Percentiles rank a stretch among this genome's conserved stretches.
These are phyloP conservation scores for Suhomyces xylopsoci DNA, from an alignment of 805 yeast species.

Conservation along the genomic window DNA sequence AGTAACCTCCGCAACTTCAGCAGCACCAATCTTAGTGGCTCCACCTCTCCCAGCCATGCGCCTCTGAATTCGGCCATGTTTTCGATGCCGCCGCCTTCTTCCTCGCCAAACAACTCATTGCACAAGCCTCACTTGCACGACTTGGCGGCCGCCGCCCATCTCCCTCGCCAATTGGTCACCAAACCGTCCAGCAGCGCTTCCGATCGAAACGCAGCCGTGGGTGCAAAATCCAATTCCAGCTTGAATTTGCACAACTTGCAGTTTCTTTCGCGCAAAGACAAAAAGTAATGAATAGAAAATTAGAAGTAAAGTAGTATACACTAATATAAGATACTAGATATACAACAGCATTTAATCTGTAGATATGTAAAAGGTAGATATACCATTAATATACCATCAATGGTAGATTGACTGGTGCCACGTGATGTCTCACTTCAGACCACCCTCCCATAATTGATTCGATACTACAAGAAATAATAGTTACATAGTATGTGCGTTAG, in stretches of 20 bases:
- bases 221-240: constrained; percentile 19
- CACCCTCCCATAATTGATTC: no score
- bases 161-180: constrained; percentile 2
- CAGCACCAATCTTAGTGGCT: constrained; percentile 1
- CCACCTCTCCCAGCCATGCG: constrained; percentile 3
- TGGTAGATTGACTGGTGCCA: no score
- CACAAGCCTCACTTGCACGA: constrained; percentile 7
- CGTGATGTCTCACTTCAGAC: no score
- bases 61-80: constrained; percentile 2
- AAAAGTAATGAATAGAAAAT: no score
- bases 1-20: constrained; percentile 20
- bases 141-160: neutral
- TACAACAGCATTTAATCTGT: no score
- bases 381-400: no score
- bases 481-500: no score
- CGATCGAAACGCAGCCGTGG: constrained; percentile 25
- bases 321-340: no score
- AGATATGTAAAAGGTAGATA: no score
- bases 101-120: constrained; percentile 6
- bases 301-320: neutral
- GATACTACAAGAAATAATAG: no score
- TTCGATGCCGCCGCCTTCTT: constrained; percentile 10
- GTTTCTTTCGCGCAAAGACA: constrained; percentile 29
- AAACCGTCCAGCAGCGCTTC: constrained; percentile 31
- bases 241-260: constrained; percentile 28